Conservation (phyloP, 2,329 filamentous ascomycete species). For the Dactylella cylindrospora region DNA sequence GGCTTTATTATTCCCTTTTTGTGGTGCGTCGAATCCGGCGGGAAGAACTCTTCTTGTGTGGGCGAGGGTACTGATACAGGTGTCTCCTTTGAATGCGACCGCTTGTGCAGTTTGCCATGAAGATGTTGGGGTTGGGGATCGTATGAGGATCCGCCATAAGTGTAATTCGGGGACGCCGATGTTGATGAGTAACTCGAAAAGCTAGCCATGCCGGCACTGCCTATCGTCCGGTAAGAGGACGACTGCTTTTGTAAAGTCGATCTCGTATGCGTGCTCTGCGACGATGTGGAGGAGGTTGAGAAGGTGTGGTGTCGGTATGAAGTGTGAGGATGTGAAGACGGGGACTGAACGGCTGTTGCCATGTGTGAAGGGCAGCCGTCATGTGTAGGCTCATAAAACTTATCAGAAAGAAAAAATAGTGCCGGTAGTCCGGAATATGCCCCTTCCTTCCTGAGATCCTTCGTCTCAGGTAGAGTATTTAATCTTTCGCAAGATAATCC, state of each 20-base stretch:
- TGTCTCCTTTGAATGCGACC: conserved; percentile 42
- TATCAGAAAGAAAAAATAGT: neutral
- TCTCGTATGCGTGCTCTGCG: conserved; percentile 18
- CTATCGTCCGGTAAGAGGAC: conserved; percentile 38
- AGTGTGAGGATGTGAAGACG: conserved; percentile 36
- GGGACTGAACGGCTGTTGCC: conserved; percentile 43
- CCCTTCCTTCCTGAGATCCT: too few species aligned
- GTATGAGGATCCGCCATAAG: conserved; percentile 32
- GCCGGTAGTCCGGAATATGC: too few species aligned
- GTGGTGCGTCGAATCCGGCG: conserved; percentile 31
- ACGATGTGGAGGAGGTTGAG: conserved; percentile 27
- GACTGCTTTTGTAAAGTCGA: conserved; percentile 40
- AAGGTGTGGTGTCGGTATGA: conserved; percentile 29
- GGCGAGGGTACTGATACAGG: conserved; percentile 28
- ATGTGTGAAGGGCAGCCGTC: conserved; percentile 25
- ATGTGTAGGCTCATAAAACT: conserved; percentile 22
- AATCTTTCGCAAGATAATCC: too few species aligned
- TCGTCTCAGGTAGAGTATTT: too few species aligned
- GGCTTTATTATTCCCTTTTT: conserved; percentile 43
- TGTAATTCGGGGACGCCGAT: too few species aligned
- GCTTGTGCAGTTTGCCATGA: conserved; percentile 42
- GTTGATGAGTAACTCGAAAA: conserved; percentile 34
- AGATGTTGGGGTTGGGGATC: conserved; percentile 30
- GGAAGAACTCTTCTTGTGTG: conserved; percentile 28
- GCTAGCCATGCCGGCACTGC: conserved; percentile 40